phyloP scores from a whole-genome alignment of 2,329 filamentous ascomycete genomes.

The Alternaria sp. region DNA sequence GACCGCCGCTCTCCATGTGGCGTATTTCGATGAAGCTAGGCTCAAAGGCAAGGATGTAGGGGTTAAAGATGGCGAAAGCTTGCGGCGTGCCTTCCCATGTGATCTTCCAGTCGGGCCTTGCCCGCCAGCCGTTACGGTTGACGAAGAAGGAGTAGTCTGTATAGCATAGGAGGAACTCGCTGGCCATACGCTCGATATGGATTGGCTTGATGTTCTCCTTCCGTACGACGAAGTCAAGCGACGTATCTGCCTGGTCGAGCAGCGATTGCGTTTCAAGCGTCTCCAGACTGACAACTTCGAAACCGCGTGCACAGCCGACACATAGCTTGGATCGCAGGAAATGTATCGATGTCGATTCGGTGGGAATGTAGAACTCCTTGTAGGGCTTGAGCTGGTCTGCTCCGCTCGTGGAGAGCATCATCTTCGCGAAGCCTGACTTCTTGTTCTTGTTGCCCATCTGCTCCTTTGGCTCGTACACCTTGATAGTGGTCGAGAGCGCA shows the following conservation, averaged over 20 bases:
- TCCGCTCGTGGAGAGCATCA: conserved; percentile 87
- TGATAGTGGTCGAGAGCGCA: conserved; percentile 92
- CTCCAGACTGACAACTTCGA: conserved; percentile 95
- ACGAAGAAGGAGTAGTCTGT: conserved; percentile 99
- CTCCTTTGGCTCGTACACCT: conserved; percentile 98
- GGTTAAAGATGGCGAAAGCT: conserved; percentile 91
- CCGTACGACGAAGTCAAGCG: conserved; percentile 92
- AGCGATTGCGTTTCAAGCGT: conserved; percentile 98
- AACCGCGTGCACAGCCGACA: conserved; percentile 92
- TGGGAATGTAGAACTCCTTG: conserved; percentile 95
- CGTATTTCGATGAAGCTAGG: conserved; percentile 96
- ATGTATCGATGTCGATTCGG: conserved; percentile 97
- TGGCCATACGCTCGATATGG: conserved; percentile 95
- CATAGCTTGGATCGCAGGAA: conserved; percentile 97
- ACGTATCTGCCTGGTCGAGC: conserved; percentile 96
- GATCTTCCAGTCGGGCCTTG: conserved; percentile 94
- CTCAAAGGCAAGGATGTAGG: conserved; percentile 97
- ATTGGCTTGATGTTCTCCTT: conserved; percentile 95
- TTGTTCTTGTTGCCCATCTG: conserved; percentile 92
- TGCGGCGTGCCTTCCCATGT: conserved; percentile 95
- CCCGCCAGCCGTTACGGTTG: conserved; percentile 97
- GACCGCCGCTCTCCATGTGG: conserved; percentile 88
- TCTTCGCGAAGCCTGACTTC: conserved; percentile 92
- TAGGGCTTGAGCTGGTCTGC: conserved; percentile 90
- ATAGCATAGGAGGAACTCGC: conserved; percentile 97